These are phyloP conservation scores for Xylaria sp. DNA, from an alignment of 2,329 filamentous ascomycete genomes.

Conservation along the genomic window DNA sequence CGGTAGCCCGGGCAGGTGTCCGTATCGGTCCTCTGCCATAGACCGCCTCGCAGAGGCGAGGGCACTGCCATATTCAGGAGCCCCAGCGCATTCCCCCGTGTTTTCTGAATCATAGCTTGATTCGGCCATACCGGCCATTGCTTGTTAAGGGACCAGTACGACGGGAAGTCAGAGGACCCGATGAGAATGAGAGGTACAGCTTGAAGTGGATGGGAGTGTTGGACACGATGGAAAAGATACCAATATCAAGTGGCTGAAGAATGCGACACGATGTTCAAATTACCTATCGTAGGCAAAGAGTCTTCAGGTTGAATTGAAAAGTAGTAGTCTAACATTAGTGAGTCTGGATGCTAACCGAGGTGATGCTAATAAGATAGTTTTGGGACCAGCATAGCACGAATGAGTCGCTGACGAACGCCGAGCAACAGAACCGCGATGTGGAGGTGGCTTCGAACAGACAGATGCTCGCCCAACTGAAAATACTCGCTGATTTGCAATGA, in stretches of 20 bases:
- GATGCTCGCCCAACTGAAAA: not conserved
- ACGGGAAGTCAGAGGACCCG: not conserved
- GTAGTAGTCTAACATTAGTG: not conserved
- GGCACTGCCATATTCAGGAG: conserved; percentile 25
- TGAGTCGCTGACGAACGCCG: conserved; percentile 21
- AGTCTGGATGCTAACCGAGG: not conserved
- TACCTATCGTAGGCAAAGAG: not conserved
- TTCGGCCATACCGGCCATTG: conserved; percentile 23
- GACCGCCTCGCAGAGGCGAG: conserved; percentile 20
- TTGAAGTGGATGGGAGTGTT: not conserved
- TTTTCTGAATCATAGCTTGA: conserved; percentile 12
- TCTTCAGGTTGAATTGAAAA: not conserved
- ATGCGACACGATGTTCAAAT: not conserved
- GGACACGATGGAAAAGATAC: not conserved
- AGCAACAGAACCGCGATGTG: conserved; percentile 5
- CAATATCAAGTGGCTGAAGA: not conserved
- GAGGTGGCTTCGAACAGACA: not conserved
- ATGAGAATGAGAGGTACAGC: not conserved
- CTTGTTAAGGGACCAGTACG: not conserved
- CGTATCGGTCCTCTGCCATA: conserved; percentile 26
- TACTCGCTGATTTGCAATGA: conserved; percentile 5
- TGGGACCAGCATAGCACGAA: not conserved
- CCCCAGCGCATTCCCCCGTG: not conserved
- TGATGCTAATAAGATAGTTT: not conserved
- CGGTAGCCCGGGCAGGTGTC: conserved; percentile 35